These are phyloP conservation scores for Lecanicillium sp. DNA, from an alignment of 2,329 filamentous ascomycete genomes.

Conservation along the genomic window DNA sequence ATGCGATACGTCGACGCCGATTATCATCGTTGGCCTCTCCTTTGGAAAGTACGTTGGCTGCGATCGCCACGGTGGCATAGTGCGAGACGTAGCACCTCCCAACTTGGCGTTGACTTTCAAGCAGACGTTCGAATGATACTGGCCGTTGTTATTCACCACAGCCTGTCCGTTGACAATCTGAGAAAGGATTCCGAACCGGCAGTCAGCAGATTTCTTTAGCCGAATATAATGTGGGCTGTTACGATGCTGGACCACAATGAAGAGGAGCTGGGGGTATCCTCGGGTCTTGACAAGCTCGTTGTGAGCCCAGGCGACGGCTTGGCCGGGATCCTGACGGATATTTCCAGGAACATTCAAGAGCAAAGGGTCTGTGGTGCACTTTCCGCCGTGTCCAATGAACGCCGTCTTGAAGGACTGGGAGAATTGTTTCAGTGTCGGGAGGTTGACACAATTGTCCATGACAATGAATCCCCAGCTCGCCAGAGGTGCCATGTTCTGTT, in stretches of 20 bases:
- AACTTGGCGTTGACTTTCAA: conserved; percentile 98
- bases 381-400: conserved; percentile 44
- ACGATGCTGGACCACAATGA: conserved; percentile 69
- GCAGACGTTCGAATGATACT: conserved; percentile 88
- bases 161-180: conserved; percentile 72
- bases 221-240: conserved; percentile 69
- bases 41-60: conserved; percentile 26
- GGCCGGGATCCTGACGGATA: conserved; percentile 33
- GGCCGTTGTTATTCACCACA: conserved; percentile 60
- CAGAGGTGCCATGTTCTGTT: conserved; percentile 54
- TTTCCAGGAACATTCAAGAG: conserved; percentile 24
- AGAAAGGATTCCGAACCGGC: conserved; percentile 72
- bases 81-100: conserved; percentile 65
- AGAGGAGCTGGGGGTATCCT: conserved; percentile 62
- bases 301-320: conserved; percentile 37
- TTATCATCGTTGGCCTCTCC: conserved; percentile 62
- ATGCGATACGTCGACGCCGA: conserved; percentile 90
- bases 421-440: conserved; percentile 24
- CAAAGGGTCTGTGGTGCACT: conserved; percentile 25
- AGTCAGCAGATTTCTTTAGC: conserved; percentile 85
- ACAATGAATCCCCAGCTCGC: conserved; percentile 69
- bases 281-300: conserved; percentile 46
- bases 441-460: conserved; percentile 46
- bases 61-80: conserved; percentile 24
- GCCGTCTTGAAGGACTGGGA: conserved; percentile 33